These are phyloP conservation scores for Claviceps spartinae DNA, from an alignment of 2,329 filamentous ascomycete species.

Conservation along the genomic window DNA sequence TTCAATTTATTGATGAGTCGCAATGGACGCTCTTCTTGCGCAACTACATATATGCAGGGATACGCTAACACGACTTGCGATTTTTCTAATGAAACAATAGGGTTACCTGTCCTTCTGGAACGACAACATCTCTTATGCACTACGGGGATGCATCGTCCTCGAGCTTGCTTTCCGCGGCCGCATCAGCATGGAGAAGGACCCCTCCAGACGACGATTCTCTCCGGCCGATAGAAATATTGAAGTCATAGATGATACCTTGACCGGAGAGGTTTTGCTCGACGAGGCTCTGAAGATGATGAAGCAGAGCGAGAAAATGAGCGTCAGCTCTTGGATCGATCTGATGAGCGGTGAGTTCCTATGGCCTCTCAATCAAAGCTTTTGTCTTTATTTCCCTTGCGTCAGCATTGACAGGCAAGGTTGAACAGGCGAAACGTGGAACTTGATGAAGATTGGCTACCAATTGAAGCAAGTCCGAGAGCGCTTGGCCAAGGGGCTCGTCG, in stretches of 20 bases:
- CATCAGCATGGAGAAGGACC: constrained; percentile 97
- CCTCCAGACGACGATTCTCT: constrained; percentile 79
- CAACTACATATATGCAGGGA: not conserved
- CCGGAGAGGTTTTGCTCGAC: constrained; percentile 91
- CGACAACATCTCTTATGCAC: constrained; percentile 97
- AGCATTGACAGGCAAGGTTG: constrained; percentile 3
- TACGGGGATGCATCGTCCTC: constrained; percentile 95
- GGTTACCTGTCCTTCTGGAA: constrained; percentile 99
- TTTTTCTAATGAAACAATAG: constrained; percentile 29
- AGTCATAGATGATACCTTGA: constrained; percentile 91
- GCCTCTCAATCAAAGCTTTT: not conserved
- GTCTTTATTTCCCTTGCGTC: not conserved
- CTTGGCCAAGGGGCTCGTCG: constrained; percentile 89
- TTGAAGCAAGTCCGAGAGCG: constrained; percentile 98
- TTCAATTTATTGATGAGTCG: not conserved
- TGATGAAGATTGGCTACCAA: constrained; percentile 99
- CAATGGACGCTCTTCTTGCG: not conserved
- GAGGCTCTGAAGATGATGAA: constrained; percentile 99
- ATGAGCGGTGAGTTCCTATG: constrained; percentile 66
- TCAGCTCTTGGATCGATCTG: constrained; percentile 96
- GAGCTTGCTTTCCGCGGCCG: constrained; percentile 92
- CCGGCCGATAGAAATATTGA: constrained; percentile 89
- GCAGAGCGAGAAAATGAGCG: constrained; percentile 98
- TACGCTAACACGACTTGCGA: constrained; percentile 5
- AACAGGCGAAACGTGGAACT: constrained; percentile 93